Evolutionary conservation across 2,329 filamentous ascomycete species (phyloP).

Genomic region (Diaporthe sp.): DNA sequence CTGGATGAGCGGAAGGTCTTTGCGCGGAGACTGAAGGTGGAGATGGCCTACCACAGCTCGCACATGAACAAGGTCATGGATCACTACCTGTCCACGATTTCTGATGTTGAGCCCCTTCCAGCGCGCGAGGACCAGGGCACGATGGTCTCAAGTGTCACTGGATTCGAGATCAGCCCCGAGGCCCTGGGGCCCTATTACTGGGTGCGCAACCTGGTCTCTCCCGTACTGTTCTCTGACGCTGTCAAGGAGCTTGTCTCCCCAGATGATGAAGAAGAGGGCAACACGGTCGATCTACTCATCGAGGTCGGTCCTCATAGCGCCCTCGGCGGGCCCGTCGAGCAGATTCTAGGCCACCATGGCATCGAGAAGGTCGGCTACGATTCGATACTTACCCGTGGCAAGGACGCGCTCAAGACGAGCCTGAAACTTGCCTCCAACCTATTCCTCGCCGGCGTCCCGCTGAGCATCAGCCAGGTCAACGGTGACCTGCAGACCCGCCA

Average conservation of each 20-base stretch:
- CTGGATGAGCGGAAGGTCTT: slow-evolving; percentile 45
- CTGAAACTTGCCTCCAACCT: slow-evolving; percentile 34
- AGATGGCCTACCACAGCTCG: slow-evolving; percentile 40
- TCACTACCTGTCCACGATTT: slow-evolving; percentile 48
- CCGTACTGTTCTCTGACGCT: slow-evolving; percentile 36
- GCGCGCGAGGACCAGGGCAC: slow-evolving; percentile 29
- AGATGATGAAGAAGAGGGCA: slow-evolving; percentile 35
- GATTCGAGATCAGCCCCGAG: slow-evolving; percentile 34
- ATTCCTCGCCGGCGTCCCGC: slow-evolving; percentile 28
- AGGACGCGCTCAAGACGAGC: slow-evolving; percentile 40
- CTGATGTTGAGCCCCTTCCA: slow-evolving; percentile 42
- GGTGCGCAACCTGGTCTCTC: slow-evolving; percentile 36
- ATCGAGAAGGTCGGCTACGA: slow-evolving; percentile 49
- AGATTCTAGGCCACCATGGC: slow-evolving; percentile 45
- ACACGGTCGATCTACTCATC: slow-evolving; percentile 47
- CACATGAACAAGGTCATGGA: slow-evolving; percentile 43
- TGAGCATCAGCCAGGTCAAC: slow-evolving; percentile 46
- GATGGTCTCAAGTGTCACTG: slow-evolving; percentile 36
- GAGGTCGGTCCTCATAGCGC: slow-evolving; percentile 48
- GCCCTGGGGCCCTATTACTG: slow-evolving; percentile 42
- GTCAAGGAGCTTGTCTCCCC: slow-evolving; percentile 35
- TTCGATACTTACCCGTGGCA: slow-evolving; percentile 59
- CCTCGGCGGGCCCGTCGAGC: slow-evolving; percentile 47
- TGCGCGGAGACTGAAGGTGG: slow-evolving; percentile 41
- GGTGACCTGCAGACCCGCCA: slow-evolving; percentile 45